Evolutionary conservation across 2,329 filamentous ascomycete genomes (phyloP).

Genomic region (Diaporthe sp.): DNA sequence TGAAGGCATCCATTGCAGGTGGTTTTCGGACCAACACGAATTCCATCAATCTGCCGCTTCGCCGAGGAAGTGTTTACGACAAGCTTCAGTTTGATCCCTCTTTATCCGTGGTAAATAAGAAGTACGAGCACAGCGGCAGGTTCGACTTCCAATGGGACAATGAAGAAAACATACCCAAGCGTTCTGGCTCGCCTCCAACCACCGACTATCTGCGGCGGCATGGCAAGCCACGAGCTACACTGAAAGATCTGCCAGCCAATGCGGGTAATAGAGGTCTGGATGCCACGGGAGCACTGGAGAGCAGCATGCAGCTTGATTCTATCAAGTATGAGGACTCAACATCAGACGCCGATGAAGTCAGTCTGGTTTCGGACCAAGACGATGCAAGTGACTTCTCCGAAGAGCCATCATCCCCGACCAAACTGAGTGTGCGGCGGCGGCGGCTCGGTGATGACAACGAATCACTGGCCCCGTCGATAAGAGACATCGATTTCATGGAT

Average conservation of each 20-base stretch:
- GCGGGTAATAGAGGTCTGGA: conserved; percentile 56
- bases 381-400: conserved; percentile 66
- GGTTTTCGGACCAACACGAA: conserved; percentile 44
- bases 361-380: conserved; percentile 69
- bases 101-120: conserved; percentile 68
- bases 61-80: conserved; percentile 65
- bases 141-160: conserved; percentile 62
- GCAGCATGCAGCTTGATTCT: conserved; percentile 55
- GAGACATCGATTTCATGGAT: conserved; percentile 62
- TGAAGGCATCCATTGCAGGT: conserved; percentile 61
- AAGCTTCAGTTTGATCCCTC: conserved; percentile 68
- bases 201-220: conserved; percentile 65
- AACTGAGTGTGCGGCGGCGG: conserved; percentile 60
- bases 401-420: conserved; percentile 64
- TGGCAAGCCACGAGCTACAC: conserved; percentile 56
- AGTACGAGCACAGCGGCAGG: conserved; percentile 70
- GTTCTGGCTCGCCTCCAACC: conserved; percentile 56
- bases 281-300: conserved; percentile 53
- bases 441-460: conserved; percentile 66
- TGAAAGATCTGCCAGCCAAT: conserved; percentile 53
- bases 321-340: conserved; percentile 55
- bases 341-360: conserved; percentile 65
- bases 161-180: conserved; percentile 48
- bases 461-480: conserved; percentile 66
- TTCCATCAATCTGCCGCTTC: conserved; percentile 45